phyloP scores from a whole-genome alignment of 2,329 filamentous ascomycete genomes.

The Lasiodiplodia theobromae region DNA sequence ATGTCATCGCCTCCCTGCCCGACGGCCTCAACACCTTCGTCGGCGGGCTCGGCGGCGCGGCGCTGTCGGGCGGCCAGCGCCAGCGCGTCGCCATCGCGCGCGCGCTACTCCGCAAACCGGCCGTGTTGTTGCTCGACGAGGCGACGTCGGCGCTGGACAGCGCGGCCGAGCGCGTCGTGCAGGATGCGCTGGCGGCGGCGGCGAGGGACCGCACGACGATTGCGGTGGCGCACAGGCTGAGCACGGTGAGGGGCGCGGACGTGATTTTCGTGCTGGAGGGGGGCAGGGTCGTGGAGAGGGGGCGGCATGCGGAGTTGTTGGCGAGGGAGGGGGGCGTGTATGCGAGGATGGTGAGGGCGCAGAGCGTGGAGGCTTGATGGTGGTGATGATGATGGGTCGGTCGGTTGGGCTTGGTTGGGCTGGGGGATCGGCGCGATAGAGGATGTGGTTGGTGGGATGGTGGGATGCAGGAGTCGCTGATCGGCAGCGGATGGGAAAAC shows the following conservation, averaged over 20 bases:
- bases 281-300: conserved; percentile 83
- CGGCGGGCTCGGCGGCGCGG: conserved; percentile 77
- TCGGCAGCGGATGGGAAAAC: too few relatives aligned
- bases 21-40: conserved; percentile 87
- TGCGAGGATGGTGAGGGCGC: conserved; percentile 38
- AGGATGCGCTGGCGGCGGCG: conserved; percentile 80
- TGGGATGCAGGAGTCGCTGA: too few relatives aligned
- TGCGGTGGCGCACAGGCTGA: conserved; percentile 89
- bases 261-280: conserved; percentile 97
- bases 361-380: conserved; percentile 5
- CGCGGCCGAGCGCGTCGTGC: conserved; percentile 73
- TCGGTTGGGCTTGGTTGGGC: too few relatives aligned
- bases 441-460: too few relatives aligned
- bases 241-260: conserved; percentile 93
- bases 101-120: conserved; percentile 83
- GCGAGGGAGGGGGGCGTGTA: conserved; percentile 51
- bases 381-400: too few relatives aligned
- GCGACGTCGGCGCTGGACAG: conserved; percentile 48
- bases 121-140: conserved; percentile 64
- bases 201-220: conserved; percentile 90
- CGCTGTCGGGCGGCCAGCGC: conserved; percentile 89
- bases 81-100: conserved; percentile 90
- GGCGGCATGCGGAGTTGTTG: conserved; percentile 72
- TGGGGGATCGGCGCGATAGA: too few relatives aligned
- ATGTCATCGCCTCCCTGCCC: conserved; percentile 42